These are phyloP conservation scores for Sistotremastrum niveocremeum DNA, from an alignment of 768 basidiomycete genomes.

Conservation along the genomic window DNA sequence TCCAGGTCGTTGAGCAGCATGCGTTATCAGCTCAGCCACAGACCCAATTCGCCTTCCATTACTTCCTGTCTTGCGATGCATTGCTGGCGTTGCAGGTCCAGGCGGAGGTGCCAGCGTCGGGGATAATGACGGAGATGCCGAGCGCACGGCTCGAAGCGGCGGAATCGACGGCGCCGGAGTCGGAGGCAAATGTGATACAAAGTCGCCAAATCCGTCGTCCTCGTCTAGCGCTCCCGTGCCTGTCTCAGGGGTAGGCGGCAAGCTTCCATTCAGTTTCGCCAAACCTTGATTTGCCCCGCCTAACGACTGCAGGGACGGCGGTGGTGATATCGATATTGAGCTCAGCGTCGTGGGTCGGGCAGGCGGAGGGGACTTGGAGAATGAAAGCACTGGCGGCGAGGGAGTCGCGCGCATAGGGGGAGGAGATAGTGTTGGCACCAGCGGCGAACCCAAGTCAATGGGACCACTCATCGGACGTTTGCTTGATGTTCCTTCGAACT, in stretches of 20 bases:
- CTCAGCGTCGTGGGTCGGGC: constrained; percentile 4
- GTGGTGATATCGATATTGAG: constrained; percentile 10
- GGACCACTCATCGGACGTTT: too few relatives aligned
- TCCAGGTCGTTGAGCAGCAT: constrained; percentile 35
- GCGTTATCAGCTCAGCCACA: constrained; percentile 42
- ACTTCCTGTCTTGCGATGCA: background rate
- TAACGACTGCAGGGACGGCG: constrained; percentile 5
- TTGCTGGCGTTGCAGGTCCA: constrained; percentile 21
- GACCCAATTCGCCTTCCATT: constrained; percentile 17
- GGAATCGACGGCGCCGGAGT: constrained; percentile 11
- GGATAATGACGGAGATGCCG: constrained; percentile 8
- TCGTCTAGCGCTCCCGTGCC: background rate
- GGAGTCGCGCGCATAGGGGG: background rate
- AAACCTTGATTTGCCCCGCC: background rate
- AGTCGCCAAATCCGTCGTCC: constrained; percentile 17
- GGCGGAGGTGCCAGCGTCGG: constrained; percentile 34
- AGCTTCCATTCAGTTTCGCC: background rate
- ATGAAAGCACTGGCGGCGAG: constrained; percentile 1
- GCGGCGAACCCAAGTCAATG: constrained; percentile 1
- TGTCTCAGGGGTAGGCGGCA: constrained; percentile 7
- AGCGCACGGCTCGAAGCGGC: constrained; percentile 3
- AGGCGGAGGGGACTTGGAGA: constrained; percentile 8
- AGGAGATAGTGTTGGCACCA: constrained; percentile 1
- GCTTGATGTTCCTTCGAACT: constrained; percentile 1
- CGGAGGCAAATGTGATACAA: constrained; percentile 18